phyloP scores from a whole-genome alignment of 371 early-diverging fungal species.

The Blakeslea trispora region DNA sequence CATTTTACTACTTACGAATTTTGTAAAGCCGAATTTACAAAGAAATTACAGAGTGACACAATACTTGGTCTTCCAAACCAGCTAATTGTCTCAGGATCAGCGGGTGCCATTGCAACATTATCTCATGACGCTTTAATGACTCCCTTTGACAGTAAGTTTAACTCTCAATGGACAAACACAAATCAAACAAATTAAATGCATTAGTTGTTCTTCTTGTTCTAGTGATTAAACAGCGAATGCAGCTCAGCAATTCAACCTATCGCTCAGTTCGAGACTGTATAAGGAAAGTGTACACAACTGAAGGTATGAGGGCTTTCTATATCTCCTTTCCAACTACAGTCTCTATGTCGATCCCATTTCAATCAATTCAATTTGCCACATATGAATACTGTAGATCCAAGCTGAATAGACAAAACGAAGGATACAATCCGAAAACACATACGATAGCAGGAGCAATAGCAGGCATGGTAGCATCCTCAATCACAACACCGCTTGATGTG shows the following conservation, averaged over 20 bases:
- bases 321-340: conserved; percentile 94
- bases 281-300: conserved; percentile 60
- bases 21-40: conserved; percentile 70
- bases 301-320: conserved; percentile 90
- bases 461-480: conserved; percentile 82
- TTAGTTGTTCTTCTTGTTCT: background rate
- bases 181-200: background rate
- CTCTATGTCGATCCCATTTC: conserved; percentile 93
- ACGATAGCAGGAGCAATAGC: conserved; percentile 86
- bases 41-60: background rate
- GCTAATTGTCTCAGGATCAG: conserved; percentile 65
- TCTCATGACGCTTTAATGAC: conserved; percentile 91
- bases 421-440: conserved; percentile 82
- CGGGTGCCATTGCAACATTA: conserved; percentile 91
- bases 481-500: conserved; percentile 92
- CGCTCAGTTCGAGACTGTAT: conserved; percentile 76
- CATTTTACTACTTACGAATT: conserved; percentile 94
- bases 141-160: conserved; percentile 83
- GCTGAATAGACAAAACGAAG: conserved; percentile 69
- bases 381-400: conserved; percentile 80
- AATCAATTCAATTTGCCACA: conserved; percentile 88
- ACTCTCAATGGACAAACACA: background rate
- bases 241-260: conserved; percentile 72
- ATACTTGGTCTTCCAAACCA: background rate
- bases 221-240: conserved; percentile 97